phyloP scores from a whole-genome alignment of 2,329 filamentous ascomycete genomes.

The Neoascochyta sp. region DNA sequence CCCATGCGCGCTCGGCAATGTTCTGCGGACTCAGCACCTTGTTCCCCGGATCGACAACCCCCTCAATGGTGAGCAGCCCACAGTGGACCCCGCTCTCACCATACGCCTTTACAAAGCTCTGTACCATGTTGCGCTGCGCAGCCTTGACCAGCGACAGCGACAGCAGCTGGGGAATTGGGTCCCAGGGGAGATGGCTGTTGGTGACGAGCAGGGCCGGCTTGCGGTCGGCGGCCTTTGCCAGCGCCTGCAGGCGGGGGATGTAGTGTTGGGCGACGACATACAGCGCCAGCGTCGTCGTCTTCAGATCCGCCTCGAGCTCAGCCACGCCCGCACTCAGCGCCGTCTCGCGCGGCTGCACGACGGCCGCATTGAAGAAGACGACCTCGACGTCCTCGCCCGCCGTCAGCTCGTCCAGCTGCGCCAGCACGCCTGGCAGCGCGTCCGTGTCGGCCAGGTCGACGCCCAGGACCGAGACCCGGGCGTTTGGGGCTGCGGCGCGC shows the following conservation, averaged over 20 bases:
- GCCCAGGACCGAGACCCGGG: conserved; percentile 43
- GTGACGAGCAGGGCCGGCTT: conserved; percentile 51
- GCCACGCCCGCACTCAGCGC: conserved; percentile 43
- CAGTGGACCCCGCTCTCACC: conserved; percentile 45
- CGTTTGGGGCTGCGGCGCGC: conserved; percentile 22
- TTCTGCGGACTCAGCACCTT: conserved; percentile 44
- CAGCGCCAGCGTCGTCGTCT: conserved; percentile 33
- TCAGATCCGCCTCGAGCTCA: conserved; percentile 51
- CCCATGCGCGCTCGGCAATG: conserved; percentile 47
- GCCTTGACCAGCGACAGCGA: conserved; percentile 52
- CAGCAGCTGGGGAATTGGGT: conserved; percentile 48
- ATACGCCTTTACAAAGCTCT: conserved; percentile 44
- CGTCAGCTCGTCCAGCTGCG: conserved; percentile 39
- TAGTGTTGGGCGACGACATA: conserved; percentile 49
- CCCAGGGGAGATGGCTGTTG: conserved; percentile 46
- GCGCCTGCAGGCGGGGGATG: conserved; percentile 41
- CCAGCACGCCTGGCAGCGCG: conserved; percentile 39
- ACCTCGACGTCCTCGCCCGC: conserved; percentile 42
- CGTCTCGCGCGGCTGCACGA: conserved; percentile 41
- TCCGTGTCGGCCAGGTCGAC: conserved; percentile 45
- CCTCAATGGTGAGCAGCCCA: conserved; percentile 48
- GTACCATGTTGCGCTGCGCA: conserved; percentile 50
- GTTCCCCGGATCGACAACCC: conserved; percentile 42
- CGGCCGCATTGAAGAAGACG: conserved; percentile 53
- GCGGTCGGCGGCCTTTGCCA: conserved; percentile 29